Base-by-base conservation (phyloP, 768 basidiomycete species). In the Xerocomellus intermedius region DNA sequence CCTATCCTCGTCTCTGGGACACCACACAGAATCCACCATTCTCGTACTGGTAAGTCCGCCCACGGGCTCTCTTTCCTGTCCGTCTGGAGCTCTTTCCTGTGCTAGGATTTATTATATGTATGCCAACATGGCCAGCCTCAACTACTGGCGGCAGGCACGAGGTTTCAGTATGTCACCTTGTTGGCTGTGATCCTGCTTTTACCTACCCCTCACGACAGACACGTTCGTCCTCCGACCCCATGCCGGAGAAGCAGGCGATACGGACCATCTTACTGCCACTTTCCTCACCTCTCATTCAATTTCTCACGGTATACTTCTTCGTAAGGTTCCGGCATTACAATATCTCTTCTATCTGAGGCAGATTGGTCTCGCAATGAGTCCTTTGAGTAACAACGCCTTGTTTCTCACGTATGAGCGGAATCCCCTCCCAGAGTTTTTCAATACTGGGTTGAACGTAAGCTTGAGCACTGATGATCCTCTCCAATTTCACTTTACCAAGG, bases 401-500 rank as follows among this genome's bases (percentile, higher is more conserved):
- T 99, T 99, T 77, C 77, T 99, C 66, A 88, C 91, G 3, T 98
- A 98, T 64, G 97, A 99, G 74, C 80, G 97, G 41, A 99, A 99
- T 66, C 97, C 97, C 0, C 82, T 99, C 37, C 94, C 94, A 5
- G 94, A 96, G 64, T 99, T 96, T 74, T 98, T 98, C 82, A 88
- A 92, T 70, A 87, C 88, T 0, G 97, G 97, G 21, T 76, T 99
- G 61, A 98, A 98, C 69, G 93, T 98, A 59, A 94, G 92, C 69
- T 73, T 98, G 72, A 96, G 94, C 60, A 98, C 96, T 1, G 96
- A 98, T 71, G 93, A 94, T 68, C 94, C 92, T 5, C 75, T 95
- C 37, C 96, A 98, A 74, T 97, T 99, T 76, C 96, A 98, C 74
- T 97, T 98, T 73, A 98, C 97, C 30, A 97, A 97, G 80, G 94